A percentile compares a stretch with the other conserved stretches of the same genome.
Conservation (phyloP, 257 asterid species). For the Penstemon eatonii region DNA sequence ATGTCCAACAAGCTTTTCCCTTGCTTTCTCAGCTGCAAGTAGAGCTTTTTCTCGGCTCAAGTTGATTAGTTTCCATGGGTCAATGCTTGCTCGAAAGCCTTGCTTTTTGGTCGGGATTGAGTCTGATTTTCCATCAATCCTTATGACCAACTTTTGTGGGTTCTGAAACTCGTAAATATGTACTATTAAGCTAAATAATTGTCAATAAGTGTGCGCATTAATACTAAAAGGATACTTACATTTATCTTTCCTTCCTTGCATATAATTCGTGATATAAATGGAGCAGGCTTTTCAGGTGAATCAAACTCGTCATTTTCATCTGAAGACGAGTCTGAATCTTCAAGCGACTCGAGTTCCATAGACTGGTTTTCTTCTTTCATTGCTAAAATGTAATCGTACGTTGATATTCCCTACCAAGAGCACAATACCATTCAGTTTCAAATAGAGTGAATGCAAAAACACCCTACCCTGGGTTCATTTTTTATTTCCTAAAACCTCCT, state of each 20-base stretch:
- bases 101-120: constrained; percentile 45
- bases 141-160: constrained; percentile 63
- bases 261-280: constrained; percentile 41
- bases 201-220: background rate
- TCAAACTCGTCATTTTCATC: constrained; percentile 55
- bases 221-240: background rate
- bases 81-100: constrained; percentile 81
- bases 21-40: constrained; percentile 68
- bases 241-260: constrained; percentile 48
- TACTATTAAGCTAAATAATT: background rate
- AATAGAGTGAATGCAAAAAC: too few relatives aligned
- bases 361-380: constrained; percentile 80
- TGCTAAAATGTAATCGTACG: constrained; percentile 90
- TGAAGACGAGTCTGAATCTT: constrained; percentile 77
- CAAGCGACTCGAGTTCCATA: constrained; percentile 63
- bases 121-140: constrained; percentile 66
- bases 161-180: constrained; percentile 41
- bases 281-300: constrained; percentile 58
- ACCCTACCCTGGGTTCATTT: too few relatives aligned
- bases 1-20: constrained; percentile 58
- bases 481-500: too few relatives aligned
- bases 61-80: constrained; percentile 89
- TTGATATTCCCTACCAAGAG: constrained; percentile 86
- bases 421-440: constrained; percentile 9
- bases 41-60: constrained; percentile 84